Base-by-base conservation (phyloP, 139 green algal species). In the Coccomyxa sp. region DNA sequence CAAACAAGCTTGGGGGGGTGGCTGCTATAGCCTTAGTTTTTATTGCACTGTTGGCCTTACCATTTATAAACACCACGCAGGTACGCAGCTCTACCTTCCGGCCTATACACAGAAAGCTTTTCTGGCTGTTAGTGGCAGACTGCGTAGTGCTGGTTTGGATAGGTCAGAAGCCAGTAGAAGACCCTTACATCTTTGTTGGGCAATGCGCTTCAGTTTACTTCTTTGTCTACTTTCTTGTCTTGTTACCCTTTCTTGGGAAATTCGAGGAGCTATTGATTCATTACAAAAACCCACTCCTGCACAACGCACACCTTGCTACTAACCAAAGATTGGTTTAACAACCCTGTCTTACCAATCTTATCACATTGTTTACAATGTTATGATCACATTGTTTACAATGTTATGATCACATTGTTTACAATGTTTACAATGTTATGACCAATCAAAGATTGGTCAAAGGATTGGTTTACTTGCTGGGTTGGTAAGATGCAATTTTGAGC, bases 1-100 rank as follows among this genome's bases (percentile, higher is more conserved):
- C 89, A 78, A 92, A 91, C 73, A 90, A 93, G 87, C 83, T 88
- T 85, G 83, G 80, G 22, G 90, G 90, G 64, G 89, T 94, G n/a
- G 75, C 83, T 39, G 87, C 87, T 70, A 93, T 93, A 86, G 87
- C 80, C 31, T 79, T 90, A 58, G 84, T 91, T 74, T 93, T 94
- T 86, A 82, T 84, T 73, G 77, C 75, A 36, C 78, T 94, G 41
- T 84, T 89, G 77, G 81, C 82, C n/a, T 74, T 93, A 71, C 91
- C 89, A 83, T 94, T 89, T 84, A 82, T 91, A 39, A 88, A 89
- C 82, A 86, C 75, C 73, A 64, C 76, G 55, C 73, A 81, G 54
- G 76, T 87, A 68, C 69, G 86, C 81, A 84, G 83, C 75, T 88
- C 82, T 74, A 83, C 78, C 78, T 94, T 94, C 79, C 81, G 87